Evolutionary conservation across 1,284 basidiomycete genomes (phyloP), one percentile per base, ranked within the genome.

Genomic region (Cryptococcus jaspeensis): DNA sequence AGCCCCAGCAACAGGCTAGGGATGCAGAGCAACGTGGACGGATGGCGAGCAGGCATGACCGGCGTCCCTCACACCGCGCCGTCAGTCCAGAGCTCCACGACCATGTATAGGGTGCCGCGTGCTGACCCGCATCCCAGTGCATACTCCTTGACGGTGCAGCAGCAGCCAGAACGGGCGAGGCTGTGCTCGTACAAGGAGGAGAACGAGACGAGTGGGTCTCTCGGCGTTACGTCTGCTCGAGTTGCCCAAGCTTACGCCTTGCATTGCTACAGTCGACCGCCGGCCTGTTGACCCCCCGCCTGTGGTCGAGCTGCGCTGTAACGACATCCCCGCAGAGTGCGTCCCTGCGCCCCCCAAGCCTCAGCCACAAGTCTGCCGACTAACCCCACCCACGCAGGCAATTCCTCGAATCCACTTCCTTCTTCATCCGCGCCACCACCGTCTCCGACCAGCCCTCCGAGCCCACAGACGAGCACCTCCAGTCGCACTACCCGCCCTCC

Each of bases 141-240:
- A 23, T 63, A 52, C 49, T 40, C 43, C 15, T 52, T 71, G 18
- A 55, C 41, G 9, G 69, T 79, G 28, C 62, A 66, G 40, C 78
- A 79, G 56, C 76, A 79, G 44, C 78, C 78, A 5, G 73, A 73
- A 42, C 60, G 75, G 9, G 78, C 78, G 0, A 63, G 78, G 37
- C 59, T 79, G 40, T 78, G 77, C 60, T 76, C 73, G 5, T 79
- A 73, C 71, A 79, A 79, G 57, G 78, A 79, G 62, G 77, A 76
- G 61, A 78, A 78, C 45, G 78, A 78, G 37, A 79, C 78, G 9
- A 77, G 78, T 79, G 44, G 28, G 45, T 47, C 16, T 9, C 40
- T n/a, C 39, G 28, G 20, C 32, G 28, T 41, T 25, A 22, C 28
- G 25, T 32, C 23, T 46, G 37, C 32, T 23, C 13, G 3, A n/a